phyloP scores from a whole-genome alignment of 768 basidiomycete species.

The Sarcodon aspratus region DNA sequence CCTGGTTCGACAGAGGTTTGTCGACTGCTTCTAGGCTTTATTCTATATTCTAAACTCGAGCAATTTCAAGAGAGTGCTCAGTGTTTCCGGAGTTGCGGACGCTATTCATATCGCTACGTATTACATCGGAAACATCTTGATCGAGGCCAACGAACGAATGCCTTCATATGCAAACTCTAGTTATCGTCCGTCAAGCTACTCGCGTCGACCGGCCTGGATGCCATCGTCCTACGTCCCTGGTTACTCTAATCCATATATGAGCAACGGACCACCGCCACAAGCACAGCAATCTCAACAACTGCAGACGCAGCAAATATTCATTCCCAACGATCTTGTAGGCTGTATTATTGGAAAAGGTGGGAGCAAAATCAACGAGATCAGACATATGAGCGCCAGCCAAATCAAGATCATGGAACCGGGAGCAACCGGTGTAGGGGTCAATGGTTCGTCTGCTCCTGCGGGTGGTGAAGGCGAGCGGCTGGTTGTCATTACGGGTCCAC shows the following conservation, averaged over 20 bases:
- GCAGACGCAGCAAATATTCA: constrained; percentile 96
- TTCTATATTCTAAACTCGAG: constrained; percentile 4
- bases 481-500: constrained; percentile 95
- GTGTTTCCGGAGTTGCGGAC: constrained; percentile 96
- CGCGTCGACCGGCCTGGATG: constrained; percentile 31
- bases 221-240: constrained; percentile 67
- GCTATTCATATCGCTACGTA: constrained; percentile 99
- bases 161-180: constrained; percentile 45
- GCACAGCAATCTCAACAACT: constrained; percentile 49
- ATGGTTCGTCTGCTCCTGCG: constrained; percentile 62
- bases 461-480: constrained; percentile 82
- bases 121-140: constrained; percentile 96
- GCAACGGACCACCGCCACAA: constrained; percentile 30
- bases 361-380: constrained; percentile 97
- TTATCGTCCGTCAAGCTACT: constrained; percentile 52
- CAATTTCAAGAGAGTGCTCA: constrained; percentile 73
- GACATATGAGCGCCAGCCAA: constrained; percentile 88
- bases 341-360: constrained; percentile 98
- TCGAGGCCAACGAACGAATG: constrained; percentile 82
- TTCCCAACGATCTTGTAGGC: constrained; percentile 94
- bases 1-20: constrained; percentile 97
- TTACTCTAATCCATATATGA: constrained; percentile 29
- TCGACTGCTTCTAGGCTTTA: constrained; percentile 3
- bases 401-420: constrained; percentile 99
- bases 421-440: constrained; percentile 54